A percentile compares a stretch with the other conserved stretches of the same genome.
Evolutionary conservation across 306 rosid species (phyloP).

Genomic region (Calophaca sinica): DNA sequence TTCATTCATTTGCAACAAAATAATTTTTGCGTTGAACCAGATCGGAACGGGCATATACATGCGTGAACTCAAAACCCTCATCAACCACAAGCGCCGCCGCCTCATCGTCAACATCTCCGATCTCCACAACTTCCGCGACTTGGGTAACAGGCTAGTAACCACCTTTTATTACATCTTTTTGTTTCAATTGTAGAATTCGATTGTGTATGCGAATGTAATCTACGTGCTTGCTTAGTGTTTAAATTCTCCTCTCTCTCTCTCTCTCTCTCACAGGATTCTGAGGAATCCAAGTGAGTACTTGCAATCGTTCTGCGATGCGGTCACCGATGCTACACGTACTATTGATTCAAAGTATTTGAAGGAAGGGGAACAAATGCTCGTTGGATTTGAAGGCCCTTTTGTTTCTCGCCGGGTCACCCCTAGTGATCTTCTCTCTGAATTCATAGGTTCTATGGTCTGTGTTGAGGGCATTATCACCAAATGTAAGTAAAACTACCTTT

Average conservation of each 20-base stretch:
- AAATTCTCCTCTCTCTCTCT: background rate
- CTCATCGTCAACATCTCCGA: conserved; percentile 90
- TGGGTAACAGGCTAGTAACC: conserved; percentile 69
- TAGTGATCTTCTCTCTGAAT: conserved; percentile 83
- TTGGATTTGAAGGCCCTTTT: conserved; percentile 92
- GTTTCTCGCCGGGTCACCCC: conserved; percentile 94
- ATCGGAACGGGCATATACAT: conserved; percentile 73
- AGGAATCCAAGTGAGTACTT: conserved; percentile 89
- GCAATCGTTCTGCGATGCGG: conserved; percentile 90
- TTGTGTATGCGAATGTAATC: background rate
- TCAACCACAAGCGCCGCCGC: conserved; percentile 88
- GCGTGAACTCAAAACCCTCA: conserved; percentile 82
- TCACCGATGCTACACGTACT: conserved; percentile 78
- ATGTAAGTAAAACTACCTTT: conserved; percentile 53
- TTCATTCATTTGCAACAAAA: background rate
- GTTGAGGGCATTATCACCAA: conserved; percentile 95
- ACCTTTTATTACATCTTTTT: background rate
- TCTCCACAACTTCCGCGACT: conserved; percentile 84
- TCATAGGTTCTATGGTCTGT: conserved; percentile 96
- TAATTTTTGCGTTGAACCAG: conserved; percentile 32
- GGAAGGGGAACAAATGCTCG: conserved; percentile 87
- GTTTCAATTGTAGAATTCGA: background rate
- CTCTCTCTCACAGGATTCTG: conserved; percentile 61
- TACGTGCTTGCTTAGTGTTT: background rate
- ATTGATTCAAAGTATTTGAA: conserved; percentile 80